Evolutionary conservation across 345 rosid species (phyloP).

Genomic region (Dimocarpus longan): DNA sequence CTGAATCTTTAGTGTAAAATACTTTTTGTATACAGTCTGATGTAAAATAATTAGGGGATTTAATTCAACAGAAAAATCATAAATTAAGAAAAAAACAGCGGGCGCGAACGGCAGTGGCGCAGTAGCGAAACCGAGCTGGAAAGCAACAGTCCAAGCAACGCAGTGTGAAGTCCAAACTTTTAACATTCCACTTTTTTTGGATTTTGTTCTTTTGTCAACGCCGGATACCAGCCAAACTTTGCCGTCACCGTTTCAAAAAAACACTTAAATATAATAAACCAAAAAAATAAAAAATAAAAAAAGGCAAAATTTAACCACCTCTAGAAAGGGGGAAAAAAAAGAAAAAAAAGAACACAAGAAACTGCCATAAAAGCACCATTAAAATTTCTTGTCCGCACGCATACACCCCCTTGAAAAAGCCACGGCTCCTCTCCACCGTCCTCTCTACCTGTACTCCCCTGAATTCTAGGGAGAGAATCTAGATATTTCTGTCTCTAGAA

Average conservation of each 20-base stretch:
- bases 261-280: too few species aligned
- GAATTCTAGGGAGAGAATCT: neutral
- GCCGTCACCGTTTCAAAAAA: neutral
- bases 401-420: neutral
- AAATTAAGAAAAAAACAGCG: too few species aligned
- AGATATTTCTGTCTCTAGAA: slow-evolving; percentile 6
- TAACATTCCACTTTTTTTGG: neutral
- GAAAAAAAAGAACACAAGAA: too few species aligned
- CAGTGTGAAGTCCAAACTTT: neutral
- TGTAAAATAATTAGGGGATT: too few species aligned
- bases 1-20: too few species aligned
- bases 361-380: too few species aligned
- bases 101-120: too few species aligned
- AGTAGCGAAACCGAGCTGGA: too few species aligned
- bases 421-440: neutral
- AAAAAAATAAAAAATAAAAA: too few species aligned
- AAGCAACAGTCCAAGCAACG: neutral
- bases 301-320: neutral
- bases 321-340: neutral
- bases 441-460: neutral
- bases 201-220: neutral
- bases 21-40: too few species aligned
- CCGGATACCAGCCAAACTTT: too few species aligned
- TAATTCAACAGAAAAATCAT: too few species aligned
- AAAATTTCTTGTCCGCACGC: neutral